Percentiles rank a stretch among this genome's conserved stretches.
Evolutionary conservation across 2,329 filamentous ascomycete species (phyloP).

Genomic region (Epichloe glyceriae): DNA sequence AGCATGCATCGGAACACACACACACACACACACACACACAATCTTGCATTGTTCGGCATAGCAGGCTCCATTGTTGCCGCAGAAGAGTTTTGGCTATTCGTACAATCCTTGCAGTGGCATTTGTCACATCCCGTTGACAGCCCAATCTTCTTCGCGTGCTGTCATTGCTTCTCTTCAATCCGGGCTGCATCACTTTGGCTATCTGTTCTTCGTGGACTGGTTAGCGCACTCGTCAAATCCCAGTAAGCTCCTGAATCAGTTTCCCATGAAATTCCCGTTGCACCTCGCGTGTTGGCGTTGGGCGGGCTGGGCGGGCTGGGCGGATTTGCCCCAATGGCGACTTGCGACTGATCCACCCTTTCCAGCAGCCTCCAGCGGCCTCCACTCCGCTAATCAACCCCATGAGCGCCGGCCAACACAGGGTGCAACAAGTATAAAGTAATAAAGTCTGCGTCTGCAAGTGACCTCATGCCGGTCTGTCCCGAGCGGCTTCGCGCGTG

Average conservation of each 20-base stretch:
- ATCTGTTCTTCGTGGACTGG: background rate
- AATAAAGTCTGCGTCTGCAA: no score
- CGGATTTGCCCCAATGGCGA: background rate
- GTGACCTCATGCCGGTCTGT: no score
- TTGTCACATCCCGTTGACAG: background rate
- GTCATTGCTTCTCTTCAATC: background rate
- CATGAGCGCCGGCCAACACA: no score
- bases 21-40: background rate
- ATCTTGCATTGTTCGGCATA: background rate
- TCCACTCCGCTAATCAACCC: no score
- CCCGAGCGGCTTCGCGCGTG: no score
- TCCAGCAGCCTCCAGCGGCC: no score
- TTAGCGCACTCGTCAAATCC: background rate
- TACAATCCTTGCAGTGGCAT: background rate
- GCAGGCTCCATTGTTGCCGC: background rate
- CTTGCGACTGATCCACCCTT: no score
- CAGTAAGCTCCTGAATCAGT: background rate
- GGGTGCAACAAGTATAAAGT: no score
- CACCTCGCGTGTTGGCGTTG: background rate
- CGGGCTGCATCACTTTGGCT: background rate
- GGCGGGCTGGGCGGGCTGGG: background rate
- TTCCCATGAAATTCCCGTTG: no score
- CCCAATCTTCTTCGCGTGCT: no score
- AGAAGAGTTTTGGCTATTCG: background rate
- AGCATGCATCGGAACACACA: background rate